Conservation (phyloP, 1,139 yeast species). For the Debaryomyces sp. region DNA sequence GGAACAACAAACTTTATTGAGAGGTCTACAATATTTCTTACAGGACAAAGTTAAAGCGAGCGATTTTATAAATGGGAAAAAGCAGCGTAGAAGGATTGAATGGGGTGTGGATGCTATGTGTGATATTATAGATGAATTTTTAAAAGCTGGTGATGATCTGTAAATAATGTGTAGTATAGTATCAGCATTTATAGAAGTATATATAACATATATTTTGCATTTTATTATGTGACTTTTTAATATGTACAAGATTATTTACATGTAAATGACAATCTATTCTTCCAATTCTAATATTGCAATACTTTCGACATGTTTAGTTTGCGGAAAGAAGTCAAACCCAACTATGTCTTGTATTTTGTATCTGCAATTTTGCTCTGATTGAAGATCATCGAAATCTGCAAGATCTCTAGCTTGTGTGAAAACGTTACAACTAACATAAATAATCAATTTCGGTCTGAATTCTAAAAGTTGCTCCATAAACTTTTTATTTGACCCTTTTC, state of each 20-base stretch:
- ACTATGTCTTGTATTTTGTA: conserved; percentile 35
- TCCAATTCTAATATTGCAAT: conserved; percentile 38
- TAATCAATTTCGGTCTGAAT: conserved; percentile 39
- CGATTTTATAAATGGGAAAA: conserved; percentile 56
- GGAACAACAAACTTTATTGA: conserved; percentile 62
- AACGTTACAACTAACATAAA: conserved; percentile 50
- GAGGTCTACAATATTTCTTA: conserved; percentile 75
- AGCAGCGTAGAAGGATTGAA: conserved; percentile 61
- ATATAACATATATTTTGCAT: neutral
- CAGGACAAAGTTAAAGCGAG: conserved; percentile 54
- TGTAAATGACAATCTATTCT: conserved; percentile 1
- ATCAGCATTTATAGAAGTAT: neutral
- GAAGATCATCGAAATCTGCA: conserved; percentile 29
- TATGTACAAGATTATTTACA: neutral
- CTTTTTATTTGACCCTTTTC: conserved; percentile 41
- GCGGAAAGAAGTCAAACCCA: conserved; percentile 54
- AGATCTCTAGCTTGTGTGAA: conserved; percentile 52
- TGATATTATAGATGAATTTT: conserved; percentile 56
- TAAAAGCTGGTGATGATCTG: conserved; percentile 19
- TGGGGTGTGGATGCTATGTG: conserved; percentile 69
- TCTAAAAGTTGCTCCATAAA: conserved; percentile 39
- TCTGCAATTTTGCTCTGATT: conserved; percentile 14
- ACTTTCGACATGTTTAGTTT: conserved; percentile 51
- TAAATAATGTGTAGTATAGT: conserved; percentile 1
- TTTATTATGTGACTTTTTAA: neutral